Evolutionary conservation across 1,284 basidiomycete genomes (phyloP), one percentile per base, ranked within the genome.

Genomic region (Boletus mariae): DNA sequence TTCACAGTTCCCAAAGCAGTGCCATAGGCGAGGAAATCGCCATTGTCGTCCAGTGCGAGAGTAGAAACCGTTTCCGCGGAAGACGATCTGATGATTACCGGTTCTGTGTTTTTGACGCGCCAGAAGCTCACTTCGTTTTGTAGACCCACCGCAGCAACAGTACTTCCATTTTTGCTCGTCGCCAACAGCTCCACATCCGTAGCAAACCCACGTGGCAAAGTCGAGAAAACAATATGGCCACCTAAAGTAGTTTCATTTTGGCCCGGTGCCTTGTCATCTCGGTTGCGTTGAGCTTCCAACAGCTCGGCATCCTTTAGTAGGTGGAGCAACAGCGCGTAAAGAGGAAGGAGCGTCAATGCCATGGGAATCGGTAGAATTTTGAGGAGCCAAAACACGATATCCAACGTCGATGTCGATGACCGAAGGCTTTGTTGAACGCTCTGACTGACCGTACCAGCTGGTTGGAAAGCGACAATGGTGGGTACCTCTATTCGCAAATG

Each of bases 281-380:
- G 74, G 67, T 88, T 80, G 42, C 86, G 78, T 63, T 94, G 93
- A 5, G 89, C 87, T 62, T 95, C 94, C 13, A 98, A 80, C 2
- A 94, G 79, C 56, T 98, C 94, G 1, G 93, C 84, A 59, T 97
- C 89, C 73, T 96, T 96, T 54, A 98, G 76, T 1, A 99, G 78
- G 66, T 95, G 95, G n/a, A 92, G 78, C 12, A 97, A 74, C 20
- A 98, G 72, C 8, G 81, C 77, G 68, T 91, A 98, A 3, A 98
- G 77, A 2, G 82, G 70, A 32, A 80, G 73, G 3, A 90, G 89
- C 0, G 94, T 96, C 2, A 78, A 77, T 2, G 84, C 80, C 64
- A 97, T 96, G 0, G 96, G 96, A 1, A 93, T 69, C 1, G 94
- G 74, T 64, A 97, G 84, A 56, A 94, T 87, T 71, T 91, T 92